Base-by-base conservation (phyloP, 495 filamentous ascomycete genomes). In the Rusavskia elegans region DNA sequence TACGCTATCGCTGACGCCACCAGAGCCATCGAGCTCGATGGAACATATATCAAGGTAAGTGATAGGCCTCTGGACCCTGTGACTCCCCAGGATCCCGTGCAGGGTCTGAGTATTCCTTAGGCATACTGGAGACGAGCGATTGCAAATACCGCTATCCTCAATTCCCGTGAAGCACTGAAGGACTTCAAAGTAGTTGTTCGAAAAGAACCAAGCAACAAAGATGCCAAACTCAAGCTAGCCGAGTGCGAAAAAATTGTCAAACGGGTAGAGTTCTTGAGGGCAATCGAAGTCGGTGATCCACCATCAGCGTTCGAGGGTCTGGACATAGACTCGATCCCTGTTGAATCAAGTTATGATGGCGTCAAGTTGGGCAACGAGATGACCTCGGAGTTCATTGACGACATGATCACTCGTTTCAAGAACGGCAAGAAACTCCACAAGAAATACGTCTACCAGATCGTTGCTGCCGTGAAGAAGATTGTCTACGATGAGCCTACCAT, bases 391-490 rank as follows among this genome's bases (percentile, higher is more conserved):
- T 99, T 99, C 59, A 83, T 99, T 56, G 82, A 89, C 55, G 89
- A 97, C 68, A 97, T 95, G 93, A 85, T 90, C 49, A 73, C 87
- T 64, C 72, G 92, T 36, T 99, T 99, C 75, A 95, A 94, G 77
- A 79, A 82, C 54, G 90, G 92, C 54, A 95, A 97, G 76, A 88
- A 84, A 65, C 74, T 99, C 52, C 87, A 89, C 67, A 81, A 77
- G 72, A 99, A 97, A 77, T 99, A 95, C 67, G 92, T 85, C 52
- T 96, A 89, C 73, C 87, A 95, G 64, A 99, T 99, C 58, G 71
- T 97, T 57, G 71, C 95, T 57, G 85, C 85, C 27, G 88, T 93
- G 55, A 85, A 83, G 66, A 81, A 94, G 23, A 76, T 97, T 52
- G 86, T 95, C 44, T 87, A 89, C 61, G 78, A 83, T 40, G 92